Conservation (phyloP, 148 eudicot species). For the Heliosperma pusillum region DNA sequence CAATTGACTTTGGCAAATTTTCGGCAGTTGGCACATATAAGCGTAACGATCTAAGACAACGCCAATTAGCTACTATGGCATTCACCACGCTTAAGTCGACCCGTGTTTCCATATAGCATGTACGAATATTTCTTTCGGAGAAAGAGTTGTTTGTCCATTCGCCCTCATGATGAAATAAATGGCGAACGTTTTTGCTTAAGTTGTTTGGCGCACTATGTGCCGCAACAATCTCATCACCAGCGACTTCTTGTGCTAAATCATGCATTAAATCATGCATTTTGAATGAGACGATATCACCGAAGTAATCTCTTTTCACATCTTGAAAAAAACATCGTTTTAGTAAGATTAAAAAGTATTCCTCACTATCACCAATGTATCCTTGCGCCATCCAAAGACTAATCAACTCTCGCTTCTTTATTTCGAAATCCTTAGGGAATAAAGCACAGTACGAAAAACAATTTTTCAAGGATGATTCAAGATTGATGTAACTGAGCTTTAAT, state of each 20-base stretch:
- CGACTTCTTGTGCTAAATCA: conserved; percentile 13
- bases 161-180: neutral
- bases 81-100: neutral
- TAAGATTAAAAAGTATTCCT: neutral
- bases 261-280: conserved; percentile 20
- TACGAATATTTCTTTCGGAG: neutral
- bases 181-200: neutral
- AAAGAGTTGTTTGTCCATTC: neutral
- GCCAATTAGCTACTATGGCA: no score
- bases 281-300: neutral
- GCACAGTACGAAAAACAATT: neutral
- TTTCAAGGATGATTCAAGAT: no score
- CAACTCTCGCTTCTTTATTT: neutral
- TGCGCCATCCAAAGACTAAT: neutral
- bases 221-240: neutral
- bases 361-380: neutral
- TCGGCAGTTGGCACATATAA: neutral
- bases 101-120: neutral
- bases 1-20: conserved; percentile 15
- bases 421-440: neutral
- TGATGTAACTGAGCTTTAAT: no score
- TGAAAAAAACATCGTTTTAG: neutral
- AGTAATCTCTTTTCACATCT: neutral
- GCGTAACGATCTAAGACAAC: no score
- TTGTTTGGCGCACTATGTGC: neutral